Evolutionary conservation across 345 rosid genomes (phyloP).

Genomic region (Bretschneidera sinensis): DNA sequence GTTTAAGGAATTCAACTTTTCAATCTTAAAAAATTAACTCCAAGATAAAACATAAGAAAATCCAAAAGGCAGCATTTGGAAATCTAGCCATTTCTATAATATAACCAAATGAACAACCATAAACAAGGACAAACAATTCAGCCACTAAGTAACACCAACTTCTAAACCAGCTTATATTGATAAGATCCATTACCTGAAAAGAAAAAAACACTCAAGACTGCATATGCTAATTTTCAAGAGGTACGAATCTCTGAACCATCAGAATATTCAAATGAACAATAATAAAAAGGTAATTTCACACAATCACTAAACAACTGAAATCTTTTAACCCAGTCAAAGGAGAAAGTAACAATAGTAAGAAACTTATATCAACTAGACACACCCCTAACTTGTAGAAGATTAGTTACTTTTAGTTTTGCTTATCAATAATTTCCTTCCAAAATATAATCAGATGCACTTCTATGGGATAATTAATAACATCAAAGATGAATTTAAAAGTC

Average conservation of each 20-base stretch:
- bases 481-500: too few relatives aligned
- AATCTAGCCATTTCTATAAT: background rate
- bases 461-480: too few relatives aligned
- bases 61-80: background rate
- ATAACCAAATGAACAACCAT: background rate
- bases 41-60: background rate
- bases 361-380: too few relatives aligned
- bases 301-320: too few relatives aligned
- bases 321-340: too few relatives aligned
- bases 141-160: background rate
- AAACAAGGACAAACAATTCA: background rate
- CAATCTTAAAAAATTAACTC: background rate
- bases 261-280: constrained; percentile 3
- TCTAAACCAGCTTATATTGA: background rate
- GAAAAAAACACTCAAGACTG: constrained; percentile 2
- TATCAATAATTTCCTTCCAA: too few relatives aligned
- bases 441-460: too few relatives aligned
- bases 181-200: background rate
- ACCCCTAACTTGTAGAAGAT: too few relatives aligned
- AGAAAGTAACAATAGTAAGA: too few relatives aligned
- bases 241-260: background rate
- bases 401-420: too few relatives aligned
- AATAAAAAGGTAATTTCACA: background rate
- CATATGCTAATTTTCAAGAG: background rate
- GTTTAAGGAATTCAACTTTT: constrained; percentile 21